Conservation (phyloP, 1,284 basidiomycete genomes). For the Termitomyces sp. region DNA sequence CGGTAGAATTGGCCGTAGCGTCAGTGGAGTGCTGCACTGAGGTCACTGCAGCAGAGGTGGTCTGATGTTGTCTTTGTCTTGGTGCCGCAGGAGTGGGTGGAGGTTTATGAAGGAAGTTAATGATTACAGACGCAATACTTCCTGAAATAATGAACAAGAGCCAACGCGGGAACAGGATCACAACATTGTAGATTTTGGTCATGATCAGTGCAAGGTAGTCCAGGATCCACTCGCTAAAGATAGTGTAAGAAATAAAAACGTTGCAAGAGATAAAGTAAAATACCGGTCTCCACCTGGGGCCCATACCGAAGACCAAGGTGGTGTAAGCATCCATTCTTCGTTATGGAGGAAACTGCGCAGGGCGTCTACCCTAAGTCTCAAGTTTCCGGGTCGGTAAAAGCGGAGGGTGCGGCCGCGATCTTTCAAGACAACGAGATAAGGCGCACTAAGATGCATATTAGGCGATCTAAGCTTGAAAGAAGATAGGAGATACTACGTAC, state of each 20-base stretch:
- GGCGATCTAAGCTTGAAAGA: neutral
- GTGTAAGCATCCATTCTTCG: slow-evolving; percentile 52
- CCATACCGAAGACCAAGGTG: slow-evolving; percentile 58
- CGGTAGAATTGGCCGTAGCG: slow-evolving; percentile 3
- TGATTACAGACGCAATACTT: slow-evolving; percentile 49
- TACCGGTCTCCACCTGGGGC: slow-evolving; percentile 70
- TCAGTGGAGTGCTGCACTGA: slow-evolving; percentile 2
- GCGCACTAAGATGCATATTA: slow-evolving; percentile 45
- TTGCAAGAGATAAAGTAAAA: neutral
- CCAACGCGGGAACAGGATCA: slow-evolving; percentile 52
- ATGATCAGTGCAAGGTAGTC: slow-evolving; percentile 51
- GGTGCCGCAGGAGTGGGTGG: slow-evolving; percentile 1
- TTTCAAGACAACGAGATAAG: slow-evolving; percentile 58
- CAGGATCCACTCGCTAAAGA: slow-evolving; percentile 59
- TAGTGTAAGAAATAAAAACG: neutral
- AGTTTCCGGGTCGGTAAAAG: slow-evolving; percentile 62
- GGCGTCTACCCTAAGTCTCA: slow-evolving; percentile 51
- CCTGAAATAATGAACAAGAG: slow-evolving; percentile 54
- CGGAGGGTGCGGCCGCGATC: slow-evolving; percentile 68
- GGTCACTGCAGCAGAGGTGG: neutral
- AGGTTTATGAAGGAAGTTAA: slow-evolving; percentile 47
- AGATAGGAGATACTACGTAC: slow-evolving; percentile 41
- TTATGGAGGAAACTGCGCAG: slow-evolving; percentile 59
- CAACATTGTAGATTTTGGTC: slow-evolving; percentile 45
- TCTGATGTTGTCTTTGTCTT: slow-evolving; percentile 1